Conservation (phyloP, 306 rosid genomes). For the Vigna unguiculata region DNA sequence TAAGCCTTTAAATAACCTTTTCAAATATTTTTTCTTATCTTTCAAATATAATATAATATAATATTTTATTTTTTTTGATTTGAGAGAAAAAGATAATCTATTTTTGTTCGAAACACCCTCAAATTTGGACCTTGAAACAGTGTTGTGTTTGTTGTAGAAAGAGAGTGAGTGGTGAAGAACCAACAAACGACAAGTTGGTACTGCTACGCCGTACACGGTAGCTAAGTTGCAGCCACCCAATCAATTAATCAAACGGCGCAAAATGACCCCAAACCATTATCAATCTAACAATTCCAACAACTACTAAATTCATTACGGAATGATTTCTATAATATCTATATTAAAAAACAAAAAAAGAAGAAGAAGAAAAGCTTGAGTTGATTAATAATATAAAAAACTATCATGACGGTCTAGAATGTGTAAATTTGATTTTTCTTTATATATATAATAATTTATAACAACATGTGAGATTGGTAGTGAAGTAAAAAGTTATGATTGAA, state of each 20-base stretch:
- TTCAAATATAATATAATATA: not conserved
- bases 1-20: not conserved
- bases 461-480: too few relatives aligned
- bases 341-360: too few relatives aligned
- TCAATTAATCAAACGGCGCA: slow-evolving; percentile 53
- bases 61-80: too few relatives aligned
- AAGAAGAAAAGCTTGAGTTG: too few relatives aligned
- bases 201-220: slow-evolving; percentile 14
- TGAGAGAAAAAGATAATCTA: too few relatives aligned
- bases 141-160: not conserved
- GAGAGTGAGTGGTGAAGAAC: slow-evolving; percentile 17
- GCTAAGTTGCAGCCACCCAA: slow-evolving; percentile 36
- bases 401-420: too few relatives aligned
- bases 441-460: not conserved
- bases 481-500: too few relatives aligned
- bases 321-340: too few relatives aligned
- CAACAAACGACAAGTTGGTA: slow-evolving; percentile 40
- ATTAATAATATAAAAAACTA: too few relatives aligned
- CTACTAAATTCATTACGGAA: too few relatives aligned
- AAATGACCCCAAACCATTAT: slow-evolving; percentile 25
- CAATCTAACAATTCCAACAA: not conserved
- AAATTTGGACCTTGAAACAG: slow-evolving; percentile 29
- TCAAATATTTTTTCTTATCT: not conserved
- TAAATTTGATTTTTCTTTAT: too few relatives aligned
- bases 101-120: too few relatives aligned